Evolutionary conservation across 768 basidiomycete genomes (phyloP), one percentile per base, ranked within the genome.

Genomic region (Mycena galopus): DNA sequence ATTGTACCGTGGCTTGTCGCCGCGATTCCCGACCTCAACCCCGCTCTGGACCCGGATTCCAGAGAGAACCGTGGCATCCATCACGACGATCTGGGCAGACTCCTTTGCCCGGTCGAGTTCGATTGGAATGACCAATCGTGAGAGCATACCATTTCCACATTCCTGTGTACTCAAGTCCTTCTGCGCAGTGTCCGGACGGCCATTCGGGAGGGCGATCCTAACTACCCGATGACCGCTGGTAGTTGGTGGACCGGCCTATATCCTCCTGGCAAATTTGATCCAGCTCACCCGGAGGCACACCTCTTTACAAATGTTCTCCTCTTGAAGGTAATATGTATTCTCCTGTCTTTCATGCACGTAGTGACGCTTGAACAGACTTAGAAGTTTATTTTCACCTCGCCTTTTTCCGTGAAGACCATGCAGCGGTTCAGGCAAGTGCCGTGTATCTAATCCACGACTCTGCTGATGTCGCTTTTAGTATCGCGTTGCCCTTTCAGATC

Each of bases 391-490:
- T 65, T 42, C 16, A 42, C 39, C 39, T 42, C 39, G 39, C 39
- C 39, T 17, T 42, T 42, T 4, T 42, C 39, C 63, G 51, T 65
- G 51, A 65, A 65, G 35, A 39, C 25, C 33, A 65, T 65, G 63
- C 73, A 8, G 73, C 75, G 21, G 78, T 78, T 4, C 78, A 80
- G 55, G 80, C 79, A 53, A 12, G 63, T 76, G 11, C 25, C 21
- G 57, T 33, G 21, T 58, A 12, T 35, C 32, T 33, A 21, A 16
- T 10, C 10, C 8, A n/a, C 51, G 23, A 53, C 32, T 9, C 11
- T 2, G 17, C 57, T 47, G 61, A 55, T 27, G 21, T 47, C 11
- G 17, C 35, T 25, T 35, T 4, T 29, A 77, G 76, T 37, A 71
- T 16, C 63, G 72, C 27, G 65, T 77, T 11, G 65, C 76, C 10